phyloP scores from a whole-genome alignment of 352 stramenopile species.

The Peronospora destructor region DNA sequence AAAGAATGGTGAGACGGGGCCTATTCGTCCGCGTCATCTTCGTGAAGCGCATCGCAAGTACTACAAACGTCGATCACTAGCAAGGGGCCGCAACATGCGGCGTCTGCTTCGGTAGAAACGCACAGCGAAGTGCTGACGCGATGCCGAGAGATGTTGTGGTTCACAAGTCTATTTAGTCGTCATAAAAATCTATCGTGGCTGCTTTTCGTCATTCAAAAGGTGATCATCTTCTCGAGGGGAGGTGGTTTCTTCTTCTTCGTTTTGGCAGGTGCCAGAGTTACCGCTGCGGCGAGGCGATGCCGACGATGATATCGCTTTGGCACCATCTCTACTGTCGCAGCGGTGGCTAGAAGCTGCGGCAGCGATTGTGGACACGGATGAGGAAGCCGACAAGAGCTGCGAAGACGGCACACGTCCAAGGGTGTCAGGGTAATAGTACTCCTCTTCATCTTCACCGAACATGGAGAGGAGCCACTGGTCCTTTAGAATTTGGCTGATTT shows the following conservation, averaged over 20 bases:
- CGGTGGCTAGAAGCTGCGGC: constrained; percentile 17
- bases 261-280: constrained; percentile 24
- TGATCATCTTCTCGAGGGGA: constrained; percentile 26
- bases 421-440: constrained; percentile 41
- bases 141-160: constrained; percentile 8
- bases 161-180: constrained; percentile 35
- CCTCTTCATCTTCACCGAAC: constrained; percentile 40
- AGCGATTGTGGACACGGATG: constrained; percentile 31
- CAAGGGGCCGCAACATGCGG: constrained; percentile 48
- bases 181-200: constrained; percentile 42
- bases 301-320: constrained; percentile 27
- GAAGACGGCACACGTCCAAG: constrained; percentile 14
- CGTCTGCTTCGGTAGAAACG: constrained; percentile 40
- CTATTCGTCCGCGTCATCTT: constrained; percentile 68
- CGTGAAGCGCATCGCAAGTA: constrained; percentile 78
- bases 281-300: constrained; percentile 17
- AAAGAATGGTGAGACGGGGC: constrained; percentile 61
- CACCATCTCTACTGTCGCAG: constrained; percentile 34
- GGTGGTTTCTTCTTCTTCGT: constrained; percentile 11
- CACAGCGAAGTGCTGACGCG: neutral
- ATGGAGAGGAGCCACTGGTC: constrained; percentile 64
- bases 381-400: constrained; percentile 30
- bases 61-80: constrained; percentile 68
- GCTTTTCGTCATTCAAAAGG: constrained; percentile 39
- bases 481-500: constrained; percentile 73